A percentile compares a stretch with the other conserved stretches of the same genome.
phyloP scores from a whole-genome alignment of 257 asterid species.

The Solanum lignicaule region DNA sequence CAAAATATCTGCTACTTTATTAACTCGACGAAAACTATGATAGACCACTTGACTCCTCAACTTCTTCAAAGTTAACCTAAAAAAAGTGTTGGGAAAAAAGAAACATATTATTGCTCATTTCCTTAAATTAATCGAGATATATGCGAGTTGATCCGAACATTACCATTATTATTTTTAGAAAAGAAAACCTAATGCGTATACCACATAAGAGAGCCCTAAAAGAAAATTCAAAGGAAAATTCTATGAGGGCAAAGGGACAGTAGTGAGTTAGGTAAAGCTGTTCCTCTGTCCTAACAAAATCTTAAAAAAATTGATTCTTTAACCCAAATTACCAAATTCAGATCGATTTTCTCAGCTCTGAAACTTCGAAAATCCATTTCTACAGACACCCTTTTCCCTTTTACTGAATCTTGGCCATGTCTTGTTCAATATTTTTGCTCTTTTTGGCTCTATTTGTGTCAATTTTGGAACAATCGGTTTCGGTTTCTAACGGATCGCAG shows the following conservation, averaged over 20 bases:
- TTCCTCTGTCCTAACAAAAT: neutral
- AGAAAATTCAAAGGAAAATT: neutral
- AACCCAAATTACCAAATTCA: neutral
- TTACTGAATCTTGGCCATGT: neutral
- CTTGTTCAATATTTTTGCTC: neutral
- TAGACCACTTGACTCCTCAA: too few relatives aligned
- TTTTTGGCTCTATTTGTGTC: conserved; percentile 18
- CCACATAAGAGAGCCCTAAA: neutral
- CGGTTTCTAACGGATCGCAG: conserved; percentile 4
- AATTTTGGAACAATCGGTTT: conserved; percentile 5
- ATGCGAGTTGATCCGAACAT: neutral
- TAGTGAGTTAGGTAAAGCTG: conserved; percentile 41
- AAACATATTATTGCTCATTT: too few relatives aligned
- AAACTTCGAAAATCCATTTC: neutral
- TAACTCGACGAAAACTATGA: too few relatives aligned
- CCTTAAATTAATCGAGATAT: neutral
- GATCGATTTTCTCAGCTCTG: neutral
- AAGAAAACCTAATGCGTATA: neutral
- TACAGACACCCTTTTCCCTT: neutral
- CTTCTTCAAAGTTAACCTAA: too few relatives aligned
- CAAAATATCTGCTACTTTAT: too few relatives aligned
- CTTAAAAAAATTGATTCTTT: neutral
- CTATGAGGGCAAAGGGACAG: conserved; percentile 3
- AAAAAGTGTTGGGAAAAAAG: too few relatives aligned
- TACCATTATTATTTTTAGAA: neutral